Evolutionary conservation across 768 basidiomycete species (phyloP).

Genomic region (Tulasnella calospora): DNA sequence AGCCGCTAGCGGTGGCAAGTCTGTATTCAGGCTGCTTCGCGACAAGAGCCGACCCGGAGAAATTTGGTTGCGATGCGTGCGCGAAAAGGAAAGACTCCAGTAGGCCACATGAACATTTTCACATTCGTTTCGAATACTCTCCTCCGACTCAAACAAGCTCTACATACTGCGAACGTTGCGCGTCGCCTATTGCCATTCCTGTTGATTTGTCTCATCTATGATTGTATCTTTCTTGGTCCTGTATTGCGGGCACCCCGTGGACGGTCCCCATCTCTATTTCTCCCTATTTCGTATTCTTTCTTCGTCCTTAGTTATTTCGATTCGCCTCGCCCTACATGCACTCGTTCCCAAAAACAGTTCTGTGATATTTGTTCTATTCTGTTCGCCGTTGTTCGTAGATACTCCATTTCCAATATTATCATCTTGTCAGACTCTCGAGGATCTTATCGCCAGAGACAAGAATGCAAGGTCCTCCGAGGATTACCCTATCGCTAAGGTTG

Average conservation of each 20-base stretch:
- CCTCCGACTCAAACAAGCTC: not conserved
- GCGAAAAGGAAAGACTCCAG: conserved; percentile 48
- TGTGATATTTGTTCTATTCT: conserved; percentile 64
- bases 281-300: not conserved
- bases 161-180: not conserved
- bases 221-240: not conserved
- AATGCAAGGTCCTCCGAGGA: conserved; percentile 79
- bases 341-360: not conserved
- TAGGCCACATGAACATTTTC: not conserved
- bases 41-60: conserved; percentile 71
- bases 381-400: conserved; percentile 51
- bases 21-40: conserved; percentile 65
- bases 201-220: not conserved
- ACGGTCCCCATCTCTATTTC: not conserved
- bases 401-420: conserved; percentile 75
- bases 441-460: conserved; percentile 63
- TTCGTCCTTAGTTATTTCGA: conserved; percentile 4
- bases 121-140: not conserved
- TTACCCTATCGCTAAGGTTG: conserved; percentile 50
- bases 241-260: not conserved
- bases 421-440: conserved; percentile 15
- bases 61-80: conserved; percentile 64
- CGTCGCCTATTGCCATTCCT: not conserved
- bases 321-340: not conserved
- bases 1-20: conserved; percentile 42